phyloP scores from a whole-genome alignment of 441 rosid genomes.

The Adansonia madagascariensis region DNA sequence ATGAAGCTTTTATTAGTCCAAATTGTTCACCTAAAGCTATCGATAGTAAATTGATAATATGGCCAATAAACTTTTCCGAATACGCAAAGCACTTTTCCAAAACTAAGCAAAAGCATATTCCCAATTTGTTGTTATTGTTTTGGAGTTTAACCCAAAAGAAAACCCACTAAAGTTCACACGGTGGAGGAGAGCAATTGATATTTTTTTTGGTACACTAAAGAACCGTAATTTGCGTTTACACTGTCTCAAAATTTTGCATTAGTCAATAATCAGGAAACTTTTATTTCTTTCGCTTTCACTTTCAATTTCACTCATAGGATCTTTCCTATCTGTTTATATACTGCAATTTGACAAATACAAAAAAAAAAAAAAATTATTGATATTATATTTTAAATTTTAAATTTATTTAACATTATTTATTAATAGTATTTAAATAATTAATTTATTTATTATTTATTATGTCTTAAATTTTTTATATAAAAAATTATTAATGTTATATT shows the following conservation, averaged over 20 bases:
- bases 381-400: no score
- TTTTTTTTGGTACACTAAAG: neutral
- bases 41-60: neutral
- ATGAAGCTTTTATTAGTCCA: neutral
- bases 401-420: no score
- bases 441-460: no score
- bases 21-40: neutral
- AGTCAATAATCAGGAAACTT: neutral
- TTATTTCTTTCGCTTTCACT: neutral
- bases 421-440: no score
- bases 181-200: neutral
- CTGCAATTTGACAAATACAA: no score
- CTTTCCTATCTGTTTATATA: neutral
- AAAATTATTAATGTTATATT: no score
- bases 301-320: neutral
- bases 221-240: constrained; percentile 12
- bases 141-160: neutral
- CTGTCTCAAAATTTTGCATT: no score
- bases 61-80: neutral
- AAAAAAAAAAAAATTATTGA: no score
- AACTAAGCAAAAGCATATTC: neutral
- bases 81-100: neutral
- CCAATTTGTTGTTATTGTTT: neutral
- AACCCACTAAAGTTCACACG: neutral
- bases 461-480: no score